Conservation (phyloP, 2,329 filamentous ascomycete genomes). For the Diaporthe capsici region DNA sequence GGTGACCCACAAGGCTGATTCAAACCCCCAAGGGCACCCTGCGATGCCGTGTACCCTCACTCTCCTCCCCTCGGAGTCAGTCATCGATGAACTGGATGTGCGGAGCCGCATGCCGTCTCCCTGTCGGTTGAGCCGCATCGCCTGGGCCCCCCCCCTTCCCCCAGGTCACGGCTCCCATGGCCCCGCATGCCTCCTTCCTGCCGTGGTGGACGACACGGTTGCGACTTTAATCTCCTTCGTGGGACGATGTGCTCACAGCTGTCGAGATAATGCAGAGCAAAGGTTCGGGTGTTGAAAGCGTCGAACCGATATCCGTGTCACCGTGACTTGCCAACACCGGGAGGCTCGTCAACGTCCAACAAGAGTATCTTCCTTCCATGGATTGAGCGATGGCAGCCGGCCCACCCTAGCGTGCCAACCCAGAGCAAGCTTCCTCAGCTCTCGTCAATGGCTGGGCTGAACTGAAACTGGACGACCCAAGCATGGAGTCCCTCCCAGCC, state of each 20-base stretch:
- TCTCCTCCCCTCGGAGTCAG: slow-evolving; percentile 11
- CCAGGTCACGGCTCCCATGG: not conserved
- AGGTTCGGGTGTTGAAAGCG: not conserved
- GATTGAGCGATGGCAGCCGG: not conserved
- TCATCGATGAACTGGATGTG: not conserved
- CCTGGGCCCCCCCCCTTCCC: no score
- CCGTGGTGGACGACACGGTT: not conserved
- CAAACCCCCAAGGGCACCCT: not conserved
- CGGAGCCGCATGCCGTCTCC: not conserved
- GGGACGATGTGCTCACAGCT: not conserved
- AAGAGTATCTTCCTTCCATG: no score
- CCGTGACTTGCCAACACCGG: not conserved
- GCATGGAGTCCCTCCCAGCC: not conserved
- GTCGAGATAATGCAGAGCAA: not conserved
- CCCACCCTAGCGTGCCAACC: not conserved
- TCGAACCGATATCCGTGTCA: not conserved
- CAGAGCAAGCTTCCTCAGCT: not conserved
- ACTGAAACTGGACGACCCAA: not conserved
- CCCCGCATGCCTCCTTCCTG: not conserved
- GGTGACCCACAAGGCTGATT: slow-evolving; percentile 31
- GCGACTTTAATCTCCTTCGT: not conserved
- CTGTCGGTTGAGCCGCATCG: slow-evolving; percentile 30
- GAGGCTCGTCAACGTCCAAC: not conserved
- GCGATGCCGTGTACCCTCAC: not conserved
- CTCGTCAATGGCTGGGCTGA: not conserved